Evolutionary conservation across 177 flowering plant species (phyloP), one percentile per base, ranked within the genome.

Genomic region (Vitis hybrid): DNA sequence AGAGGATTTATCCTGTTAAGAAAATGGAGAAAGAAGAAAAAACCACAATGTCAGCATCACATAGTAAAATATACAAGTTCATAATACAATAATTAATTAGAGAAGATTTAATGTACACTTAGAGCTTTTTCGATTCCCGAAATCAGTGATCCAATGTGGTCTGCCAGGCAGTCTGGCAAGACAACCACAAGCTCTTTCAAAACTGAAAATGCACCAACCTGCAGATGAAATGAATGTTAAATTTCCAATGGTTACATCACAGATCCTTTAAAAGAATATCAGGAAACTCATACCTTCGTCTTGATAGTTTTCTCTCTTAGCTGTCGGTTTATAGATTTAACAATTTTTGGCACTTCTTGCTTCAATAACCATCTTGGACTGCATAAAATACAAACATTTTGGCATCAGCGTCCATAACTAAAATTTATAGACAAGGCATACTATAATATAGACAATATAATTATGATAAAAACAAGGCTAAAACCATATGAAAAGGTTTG

Each of bases 141-240:
- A 72, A 92, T 86, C 15, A 96, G 92, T 23, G 97, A 85, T 52
- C 99, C 98, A 79, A 96, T 87, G 68, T 93, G 97, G 59, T 94
- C 99, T 3, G 95, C 88, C 59, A 96, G 90, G 77, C 97, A 96
- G 75, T 96, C 91, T 21, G 99, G 99, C 84, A 96, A 81, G 73
- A 96, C 98, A 75, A 87, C 87, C 19, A 96, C 99, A 65, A 96
- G 97, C 74, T 96, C 99, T 82, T 88, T 96, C 71, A 96, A 71
- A 67, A 96, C 93, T 51, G 99, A 91, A 79, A 94, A 93, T 57
- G 97, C 97, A 71, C 98, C 98, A 84, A 96, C 95, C 99, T 93
- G 86, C 72, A 82, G 56, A 67, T 15, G 69, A 63, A 62, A 49
- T 63, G 18, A 55, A 19, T 18, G 54, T 62, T 66, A 12, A 49